Base-by-base conservation (phyloP, 1,284 basidiomycete species). In the Caloboletus firmus region DNA sequence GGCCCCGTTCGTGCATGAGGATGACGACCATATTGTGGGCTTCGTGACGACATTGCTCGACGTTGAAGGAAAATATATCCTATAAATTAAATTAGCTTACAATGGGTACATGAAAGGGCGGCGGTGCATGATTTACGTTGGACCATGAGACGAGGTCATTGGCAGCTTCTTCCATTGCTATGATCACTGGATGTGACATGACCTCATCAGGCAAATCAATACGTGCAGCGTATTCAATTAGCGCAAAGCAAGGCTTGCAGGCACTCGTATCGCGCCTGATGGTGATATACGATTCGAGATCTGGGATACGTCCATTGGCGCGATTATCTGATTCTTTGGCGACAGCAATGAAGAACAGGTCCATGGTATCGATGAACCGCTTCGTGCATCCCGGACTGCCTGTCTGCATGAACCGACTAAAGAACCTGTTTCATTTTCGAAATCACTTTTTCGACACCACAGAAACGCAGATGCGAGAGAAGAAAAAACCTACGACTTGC, bases 1-100 rank as follows among this genome's bases (percentile, higher is more conserved):
- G 69, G 2, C 74, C 76, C 49, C 79, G 74, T 56, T 81, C 71
- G 31, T 72, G 69, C 81, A 82, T 85, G 53, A 83, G 72, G 45
- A 85, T 78, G 6, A 75, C 73, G 45, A 85, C 75, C 76, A 85
- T 81, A 62, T 85, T 85, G 63, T 84, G 79, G 8, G 76, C 79
- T 54, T 83, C 80, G 13, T 73, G 75, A 18, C 76, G 76, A 9
- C 80, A 76, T 67, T 84, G 83, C 60, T 84, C 83, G 48, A 79
- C 78, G 51, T 84, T 83, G 66, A 81, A 84, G 0, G 83, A 84
- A 60, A 80, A 83, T 30, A 84, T 79, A 56, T 84, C 82, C 82
- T 84, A 42, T 31, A 34, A 39, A 34, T 47, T 45, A 20, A 34
- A 48, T 55, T 28, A 69, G 44, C 22, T 5, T 42, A 24, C 46